A percentile compares a stretch with the other conserved stretches of the same genome.
Conservation (phyloP, 345 rosid genomes). For the Lepidium didymum region DNA sequence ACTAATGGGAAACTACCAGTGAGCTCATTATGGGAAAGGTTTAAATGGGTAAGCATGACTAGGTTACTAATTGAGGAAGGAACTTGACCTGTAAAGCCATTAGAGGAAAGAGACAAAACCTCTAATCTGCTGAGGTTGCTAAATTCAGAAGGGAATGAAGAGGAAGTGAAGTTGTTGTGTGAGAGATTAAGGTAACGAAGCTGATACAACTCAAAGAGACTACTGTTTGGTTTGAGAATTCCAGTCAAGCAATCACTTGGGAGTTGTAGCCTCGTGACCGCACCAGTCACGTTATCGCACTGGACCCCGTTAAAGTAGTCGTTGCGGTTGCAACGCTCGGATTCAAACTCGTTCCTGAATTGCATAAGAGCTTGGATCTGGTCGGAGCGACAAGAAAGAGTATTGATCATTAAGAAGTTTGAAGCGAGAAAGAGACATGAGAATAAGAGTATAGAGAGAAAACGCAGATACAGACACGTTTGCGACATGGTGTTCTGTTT, state of each 20-base stretch:
- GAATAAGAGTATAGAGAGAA: neutral
- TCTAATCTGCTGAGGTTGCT: neutral
- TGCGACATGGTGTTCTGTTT: neutral
- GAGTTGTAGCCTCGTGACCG: neutral
- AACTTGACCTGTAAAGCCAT: conserved; percentile 4
- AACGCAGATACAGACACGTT: neutral
- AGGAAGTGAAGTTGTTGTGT: conserved; percentile 9
- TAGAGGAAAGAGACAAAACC: conserved; percentile 6
- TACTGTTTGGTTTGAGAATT: neutral
- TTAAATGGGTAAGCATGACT: neutral
- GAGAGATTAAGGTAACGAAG: conserved; percentile 11
- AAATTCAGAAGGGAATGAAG: conserved; percentile 3
- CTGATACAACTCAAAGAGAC: neutral
- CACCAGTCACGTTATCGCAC: conserved; percentile 5
- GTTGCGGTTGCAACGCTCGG: neutral
- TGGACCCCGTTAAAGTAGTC: neutral
- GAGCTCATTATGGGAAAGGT: conserved; percentile 9
- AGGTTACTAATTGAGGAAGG: conserved; percentile 5
- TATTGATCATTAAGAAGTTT: neutral
- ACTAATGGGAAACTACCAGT: conserved; percentile 7
- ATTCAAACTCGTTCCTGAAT: conserved; percentile 9
- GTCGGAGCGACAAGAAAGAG: neutral
- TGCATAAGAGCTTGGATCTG: neutral
- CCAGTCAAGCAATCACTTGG: conserved; percentile 1
- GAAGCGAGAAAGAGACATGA: neutral